Evolutionary conservation across 257 asterid species (phyloP).

Genomic region (Osmanthus fragrans): DNA sequence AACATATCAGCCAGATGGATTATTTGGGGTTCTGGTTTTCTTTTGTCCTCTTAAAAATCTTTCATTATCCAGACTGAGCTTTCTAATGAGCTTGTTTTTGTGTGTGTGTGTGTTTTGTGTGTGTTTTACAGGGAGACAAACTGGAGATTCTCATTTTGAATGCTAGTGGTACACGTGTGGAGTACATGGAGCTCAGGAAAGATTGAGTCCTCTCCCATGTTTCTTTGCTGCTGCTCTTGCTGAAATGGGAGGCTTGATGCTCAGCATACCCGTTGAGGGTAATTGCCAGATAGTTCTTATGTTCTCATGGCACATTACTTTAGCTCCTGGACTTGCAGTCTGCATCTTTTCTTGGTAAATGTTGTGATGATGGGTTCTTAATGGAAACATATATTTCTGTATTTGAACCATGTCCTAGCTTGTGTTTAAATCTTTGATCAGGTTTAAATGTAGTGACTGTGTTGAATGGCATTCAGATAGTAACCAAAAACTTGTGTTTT

Average conservation of each 20-base stretch:
- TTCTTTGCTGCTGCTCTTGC: constrained; percentile 11
- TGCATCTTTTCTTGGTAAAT: neutral
- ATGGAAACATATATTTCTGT: neutral
- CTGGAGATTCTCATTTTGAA: constrained; percentile 67
- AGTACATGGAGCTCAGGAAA: constrained; percentile 68
- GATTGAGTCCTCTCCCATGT: constrained; percentile 39
- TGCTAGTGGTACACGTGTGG: constrained; percentile 59
- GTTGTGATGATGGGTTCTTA: constrained; percentile 1
- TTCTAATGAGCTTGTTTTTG: constrained; percentile 18
- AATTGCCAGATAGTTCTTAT: constrained; percentile 15
- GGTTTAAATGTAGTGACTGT: neutral
- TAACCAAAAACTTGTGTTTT: neutral
- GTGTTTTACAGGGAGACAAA: constrained; percentile 66
- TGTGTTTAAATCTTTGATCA: neutral
- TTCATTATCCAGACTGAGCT: neutral
- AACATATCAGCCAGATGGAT: neutral
- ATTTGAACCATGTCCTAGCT: constrained; percentile 1
- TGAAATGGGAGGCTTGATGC: constrained; percentile 13
- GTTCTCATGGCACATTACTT: neutral
- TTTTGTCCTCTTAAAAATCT: neutral
- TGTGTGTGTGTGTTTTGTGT: constrained; percentile 3
- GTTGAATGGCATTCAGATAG: constrained; percentile 5
- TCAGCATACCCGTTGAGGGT: constrained; percentile 5
- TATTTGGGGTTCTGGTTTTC: neutral
- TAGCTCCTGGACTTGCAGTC: neutral